Conservation (phyloP, 2,329 filamentous ascomycete species). For the Phyllosticta ampelicida region DNA sequence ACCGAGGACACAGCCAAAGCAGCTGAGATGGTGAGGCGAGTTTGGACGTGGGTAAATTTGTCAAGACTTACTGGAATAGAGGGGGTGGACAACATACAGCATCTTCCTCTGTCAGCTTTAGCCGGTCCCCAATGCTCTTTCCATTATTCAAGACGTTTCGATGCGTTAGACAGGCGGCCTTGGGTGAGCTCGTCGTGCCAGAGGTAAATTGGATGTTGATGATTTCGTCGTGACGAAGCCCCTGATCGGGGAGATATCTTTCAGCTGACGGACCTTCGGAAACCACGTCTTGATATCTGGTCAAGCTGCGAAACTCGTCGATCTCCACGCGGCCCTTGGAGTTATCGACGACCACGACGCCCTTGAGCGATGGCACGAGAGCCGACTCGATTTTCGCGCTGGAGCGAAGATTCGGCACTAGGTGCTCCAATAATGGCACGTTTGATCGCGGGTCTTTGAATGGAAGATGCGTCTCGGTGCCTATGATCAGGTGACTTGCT, state of each 20-base stretch:
- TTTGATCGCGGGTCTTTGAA: slow-evolving; percentile 52
- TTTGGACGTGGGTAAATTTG: slow-evolving; percentile 6
- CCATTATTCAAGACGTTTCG: slow-evolving; percentile 89
- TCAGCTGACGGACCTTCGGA: not conserved
- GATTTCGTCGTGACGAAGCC: slow-evolving; percentile 53
- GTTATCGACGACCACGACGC: slow-evolving; percentile 73
- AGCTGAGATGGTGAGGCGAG: slow-evolving; percentile 31
- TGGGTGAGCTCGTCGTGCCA: slow-evolving; percentile 83
- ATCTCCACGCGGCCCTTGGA: slow-evolving; percentile 44
- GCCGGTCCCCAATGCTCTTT: slow-evolving; percentile 68
- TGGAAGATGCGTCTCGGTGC: slow-evolving; percentile 76
- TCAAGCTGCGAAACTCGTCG: slow-evolving; percentile 23
- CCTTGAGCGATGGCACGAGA: slow-evolving; percentile 56
- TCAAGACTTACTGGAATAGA: slow-evolving; percentile 33
- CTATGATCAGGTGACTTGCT: slow-evolving; percentile 66
- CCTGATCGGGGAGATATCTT: slow-evolving; percentile 31
- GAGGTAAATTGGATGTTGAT: slow-evolving; percentile 97
- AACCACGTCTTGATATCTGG: slow-evolving; percentile 32
- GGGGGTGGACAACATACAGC: slow-evolving; percentile 55
- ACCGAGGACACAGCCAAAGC: slow-evolving; percentile 85
- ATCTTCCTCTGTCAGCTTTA: slow-evolving; percentile 67
- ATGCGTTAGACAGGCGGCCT: slow-evolving; percentile 84
- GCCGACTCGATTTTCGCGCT: slow-evolving; percentile 39
- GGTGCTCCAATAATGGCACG: slow-evolving; percentile 43
- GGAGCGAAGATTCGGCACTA: slow-evolving; percentile 39